phyloP scores from a whole-genome alignment of 371 early-diverging fungal genomes.

The Enterospora canceri region DNA sequence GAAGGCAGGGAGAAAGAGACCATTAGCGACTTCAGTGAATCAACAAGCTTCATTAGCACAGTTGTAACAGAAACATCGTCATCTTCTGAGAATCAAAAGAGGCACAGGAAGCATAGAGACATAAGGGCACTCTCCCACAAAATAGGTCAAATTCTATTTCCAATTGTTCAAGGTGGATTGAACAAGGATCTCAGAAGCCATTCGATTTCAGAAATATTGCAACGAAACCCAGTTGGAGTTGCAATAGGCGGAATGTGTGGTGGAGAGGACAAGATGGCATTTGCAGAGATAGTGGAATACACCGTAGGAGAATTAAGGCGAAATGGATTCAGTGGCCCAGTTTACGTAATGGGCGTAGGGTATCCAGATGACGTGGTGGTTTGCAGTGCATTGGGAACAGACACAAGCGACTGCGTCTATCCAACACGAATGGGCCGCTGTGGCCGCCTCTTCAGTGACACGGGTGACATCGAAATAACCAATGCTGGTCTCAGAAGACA shows the following conservation, averaged over 20 bases:
- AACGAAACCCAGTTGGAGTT: slow-evolving; percentile 70
- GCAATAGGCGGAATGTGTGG: slow-evolving; percentile 85
- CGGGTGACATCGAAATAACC: slow-evolving; percentile 62
- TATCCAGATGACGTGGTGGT: slow-evolving; percentile 81
- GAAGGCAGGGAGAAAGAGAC: slow-evolving; percentile 49
- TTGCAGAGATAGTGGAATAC: slow-evolving; percentile 66
- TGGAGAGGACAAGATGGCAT: slow-evolving; percentile 77
- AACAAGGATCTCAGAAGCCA: slow-evolving; percentile 63
- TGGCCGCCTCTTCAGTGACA: slow-evolving; percentile 70
- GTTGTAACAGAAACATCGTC: too few species aligned
- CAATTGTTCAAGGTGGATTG: slow-evolving; percentile 83
- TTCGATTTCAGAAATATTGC: slow-evolving; percentile 71
- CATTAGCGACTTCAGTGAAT: background rate
- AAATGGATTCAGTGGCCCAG: slow-evolving; percentile 58
- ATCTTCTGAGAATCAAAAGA: too few species aligned
- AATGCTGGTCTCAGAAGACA: slow-evolving; percentile 59
- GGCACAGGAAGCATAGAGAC: background rate
- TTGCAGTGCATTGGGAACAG: slow-evolving; percentile 76
- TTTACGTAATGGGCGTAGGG: slow-evolving; percentile 91
- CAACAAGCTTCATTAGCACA: too few species aligned
- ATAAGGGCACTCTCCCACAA: slow-evolving; percentile 16
- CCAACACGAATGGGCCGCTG: slow-evolving; percentile 86
- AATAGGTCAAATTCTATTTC: slow-evolving; percentile 68
- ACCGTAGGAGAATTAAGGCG: slow-evolving; percentile 56
- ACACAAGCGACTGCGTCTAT: slow-evolving; percentile 90